These are phyloP conservation scores for Xylaria palmicola DNA, from an alignment of 495 filamentous ascomycete genomes.

Conservation along the genomic window DNA sequence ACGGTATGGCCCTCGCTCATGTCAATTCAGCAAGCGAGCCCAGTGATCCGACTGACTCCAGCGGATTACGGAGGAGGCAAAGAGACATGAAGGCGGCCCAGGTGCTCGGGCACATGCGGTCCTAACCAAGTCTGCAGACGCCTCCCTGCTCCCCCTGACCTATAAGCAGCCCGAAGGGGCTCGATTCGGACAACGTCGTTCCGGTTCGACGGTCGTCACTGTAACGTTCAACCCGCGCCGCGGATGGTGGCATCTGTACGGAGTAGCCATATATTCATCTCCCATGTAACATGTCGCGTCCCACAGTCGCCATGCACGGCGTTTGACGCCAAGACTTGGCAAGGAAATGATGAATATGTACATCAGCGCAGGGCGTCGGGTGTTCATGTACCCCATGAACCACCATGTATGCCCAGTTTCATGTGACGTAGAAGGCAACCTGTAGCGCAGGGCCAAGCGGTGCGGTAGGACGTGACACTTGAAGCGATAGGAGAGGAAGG, in stretches of 20 bases:
- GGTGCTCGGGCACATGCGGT: neutral
- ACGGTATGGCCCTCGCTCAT: neutral
- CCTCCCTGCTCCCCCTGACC: too few relatives aligned
- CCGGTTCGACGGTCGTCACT: neutral
- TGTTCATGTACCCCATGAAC: neutral
- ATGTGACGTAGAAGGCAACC: neutral
- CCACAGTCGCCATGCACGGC: neutral
- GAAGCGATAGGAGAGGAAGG: neutral
- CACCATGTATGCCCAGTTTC: neutral
- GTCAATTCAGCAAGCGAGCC: neutral
- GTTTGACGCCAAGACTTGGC: neutral
- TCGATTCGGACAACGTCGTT: neutral
- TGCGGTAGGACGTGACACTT: neutral
- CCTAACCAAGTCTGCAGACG: too few relatives aligned
- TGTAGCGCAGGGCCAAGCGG: neutral
- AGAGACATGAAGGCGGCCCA: neutral
- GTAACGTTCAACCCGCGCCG: conserved; percentile 1
- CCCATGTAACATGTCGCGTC: neutral
- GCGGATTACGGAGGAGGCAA: neutral
- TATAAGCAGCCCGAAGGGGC: too few relatives aligned
- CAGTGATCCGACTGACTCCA: neutral
- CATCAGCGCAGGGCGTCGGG: neutral
- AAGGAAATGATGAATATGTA: neutral
- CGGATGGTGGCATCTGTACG: neutral
- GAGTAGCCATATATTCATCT: neutral